Conservation (phyloP, 2,329 filamentous ascomycete genomes). For the Lasiodiplodia theobromae region DNA sequence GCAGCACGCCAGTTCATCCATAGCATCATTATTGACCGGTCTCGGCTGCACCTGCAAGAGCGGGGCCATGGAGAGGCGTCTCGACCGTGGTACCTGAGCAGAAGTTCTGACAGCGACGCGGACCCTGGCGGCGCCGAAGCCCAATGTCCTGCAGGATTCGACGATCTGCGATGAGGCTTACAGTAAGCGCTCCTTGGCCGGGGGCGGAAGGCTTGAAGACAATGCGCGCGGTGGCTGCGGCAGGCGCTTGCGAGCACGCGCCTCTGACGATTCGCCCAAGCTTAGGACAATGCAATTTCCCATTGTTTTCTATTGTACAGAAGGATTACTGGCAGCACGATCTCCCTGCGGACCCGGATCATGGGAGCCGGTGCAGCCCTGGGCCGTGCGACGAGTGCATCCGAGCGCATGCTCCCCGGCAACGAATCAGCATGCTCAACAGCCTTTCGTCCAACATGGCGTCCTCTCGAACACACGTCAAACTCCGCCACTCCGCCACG, state of each 20-base stretch:
- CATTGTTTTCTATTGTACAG: background rate
- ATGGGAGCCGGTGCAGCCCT: conserved; percentile 11
- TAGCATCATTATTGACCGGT: background rate
- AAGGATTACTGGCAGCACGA: conserved; percentile 19
- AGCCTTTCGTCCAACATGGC: background rate
- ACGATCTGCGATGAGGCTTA: background rate
- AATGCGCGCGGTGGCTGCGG: conserved; percentile 6
- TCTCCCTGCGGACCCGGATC: conserved; percentile 19
- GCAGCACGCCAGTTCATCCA: conserved; percentile 2
- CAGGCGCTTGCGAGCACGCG: background rate
- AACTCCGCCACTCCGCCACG: conserved; percentile 8
- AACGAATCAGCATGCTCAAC: conserved; percentile 1
- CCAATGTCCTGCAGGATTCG: background rate
- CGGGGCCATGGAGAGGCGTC: background rate
- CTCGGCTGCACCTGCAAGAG: background rate
- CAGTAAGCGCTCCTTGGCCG: background rate
- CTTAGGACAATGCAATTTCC: background rate
- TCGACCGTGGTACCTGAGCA: background rate
- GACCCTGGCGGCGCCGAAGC: background rate
- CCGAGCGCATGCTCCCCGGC: conserved; percentile 15
- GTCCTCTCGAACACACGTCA: background rate
- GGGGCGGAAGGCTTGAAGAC: conserved; percentile 15
- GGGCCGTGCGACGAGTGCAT: background rate
- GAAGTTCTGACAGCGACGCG: background rate
- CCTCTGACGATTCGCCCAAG: background rate